Conservation (phyloP, 2,329 filamentous ascomycete species). For the Colletotrichum musae region DNA sequence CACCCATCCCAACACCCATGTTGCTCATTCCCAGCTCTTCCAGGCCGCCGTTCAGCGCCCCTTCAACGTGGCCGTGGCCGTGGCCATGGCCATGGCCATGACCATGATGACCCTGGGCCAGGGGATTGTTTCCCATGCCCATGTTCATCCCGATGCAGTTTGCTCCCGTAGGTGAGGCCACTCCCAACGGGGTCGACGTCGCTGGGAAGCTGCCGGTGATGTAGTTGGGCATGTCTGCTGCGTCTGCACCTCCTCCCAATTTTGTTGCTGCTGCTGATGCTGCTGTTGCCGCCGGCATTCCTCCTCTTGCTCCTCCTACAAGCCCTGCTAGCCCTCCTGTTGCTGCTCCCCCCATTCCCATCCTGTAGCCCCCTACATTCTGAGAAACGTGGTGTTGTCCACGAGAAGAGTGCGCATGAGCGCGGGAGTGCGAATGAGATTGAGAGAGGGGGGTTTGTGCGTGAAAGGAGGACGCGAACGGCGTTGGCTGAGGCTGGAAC, state of each 20-base stretch:
- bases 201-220: conserved; percentile 11
- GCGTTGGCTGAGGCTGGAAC: conserved; percentile 69
- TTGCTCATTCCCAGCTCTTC: neutral
- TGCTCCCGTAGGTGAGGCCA: neutral
- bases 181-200: conserved; percentile 4
- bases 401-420: conserved; percentile 10
- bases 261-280: neutral
- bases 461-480: conserved; percentile 61
- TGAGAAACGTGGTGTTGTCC: neutral
- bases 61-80: no score
- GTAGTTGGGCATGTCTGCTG: conserved; percentile 19
- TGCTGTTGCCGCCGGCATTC: neutral
- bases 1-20: neutral
- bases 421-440: conserved; percentile 7
- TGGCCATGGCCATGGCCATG: no score
- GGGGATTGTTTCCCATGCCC: conserved; percentile 1
- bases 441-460: conserved; percentile 31
- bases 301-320: conserved; percentile 6
- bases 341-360: conserved; percentile 1
- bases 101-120: conserved; percentile 1
- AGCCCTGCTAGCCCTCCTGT: conserved; percentile 1
- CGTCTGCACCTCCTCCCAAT: neutral
- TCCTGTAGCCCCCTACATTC: conserved; percentile 5
- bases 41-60: conserved; percentile 1
- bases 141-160: conserved; percentile 13